A percentile compares a stretch with the other conserved stretches of the same genome.
These are phyloP conservation scores for Yarrowia hollandica DNA, from an alignment of 805 yeast species.

Conservation along the genomic window DNA sequence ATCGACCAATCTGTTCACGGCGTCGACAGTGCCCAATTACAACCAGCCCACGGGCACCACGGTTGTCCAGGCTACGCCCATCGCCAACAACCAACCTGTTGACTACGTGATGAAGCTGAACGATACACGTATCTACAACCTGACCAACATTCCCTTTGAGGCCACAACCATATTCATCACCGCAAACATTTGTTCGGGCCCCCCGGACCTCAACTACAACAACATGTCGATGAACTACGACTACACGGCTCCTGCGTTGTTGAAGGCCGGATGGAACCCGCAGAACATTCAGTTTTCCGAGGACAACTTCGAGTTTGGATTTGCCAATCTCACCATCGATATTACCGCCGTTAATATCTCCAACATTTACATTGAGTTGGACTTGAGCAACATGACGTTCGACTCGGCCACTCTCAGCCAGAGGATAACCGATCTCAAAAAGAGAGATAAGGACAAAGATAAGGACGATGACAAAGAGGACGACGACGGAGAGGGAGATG, in stretches of 20 bases:
- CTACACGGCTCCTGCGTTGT: constrained; percentile 13
- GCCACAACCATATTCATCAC: constrained; percentile 41
- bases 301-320: constrained; percentile 37
- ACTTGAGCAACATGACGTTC: background rate
- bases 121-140: constrained; percentile 37
- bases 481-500: background rate
- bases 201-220: constrained; percentile 32
- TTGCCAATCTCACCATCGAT: constrained; percentile 37
- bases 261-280: constrained; percentile 30
- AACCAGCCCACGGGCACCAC: background rate
- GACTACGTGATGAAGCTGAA: constrained; percentile 41
- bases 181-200: constrained; percentile 42
- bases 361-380: constrained; percentile 10
- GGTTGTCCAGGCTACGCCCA: constrained; percentile 37
- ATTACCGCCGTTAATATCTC: constrained; percentile 37
- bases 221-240: constrained; percentile 35
- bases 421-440: background rate
- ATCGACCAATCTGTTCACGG: constrained; percentile 7
- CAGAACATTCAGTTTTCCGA: constrained; percentile 30
- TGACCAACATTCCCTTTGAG: constrained; percentile 30
- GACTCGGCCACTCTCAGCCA: too few species aligned
- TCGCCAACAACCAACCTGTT: constrained; percentile 32
- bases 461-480: background rate
- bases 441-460: background rate
- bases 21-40: constrained; percentile 11